Evolutionary conservation across 1,139 yeast genomes (phyloP), one percentile per base, ranked within the genome.

Genomic region (Pichia sp.): DNA sequence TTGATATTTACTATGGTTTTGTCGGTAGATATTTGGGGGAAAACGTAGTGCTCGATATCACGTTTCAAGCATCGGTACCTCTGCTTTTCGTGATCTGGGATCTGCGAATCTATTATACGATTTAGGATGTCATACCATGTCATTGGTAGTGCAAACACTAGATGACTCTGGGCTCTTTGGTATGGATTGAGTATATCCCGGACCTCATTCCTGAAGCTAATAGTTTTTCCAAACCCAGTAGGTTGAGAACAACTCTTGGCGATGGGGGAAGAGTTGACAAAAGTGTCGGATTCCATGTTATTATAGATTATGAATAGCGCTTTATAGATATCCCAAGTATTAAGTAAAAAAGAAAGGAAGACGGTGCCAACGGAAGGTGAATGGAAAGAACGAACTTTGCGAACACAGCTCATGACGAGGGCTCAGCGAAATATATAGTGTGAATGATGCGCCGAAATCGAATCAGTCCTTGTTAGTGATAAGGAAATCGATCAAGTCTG

Each of bases 401-500:
- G 24, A 3, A 20, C 24, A 20, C 24, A 20, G 24, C 24, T 20
- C 24, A 20, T 20, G 40, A 36, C 3, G 24, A 24, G 27, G 50
- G 49, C 49, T 46, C 49, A 48, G 50, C 46, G 38, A 45, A 46
- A 34, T 14, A 6, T 12, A 20, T 44, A 44, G 16, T 14, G 29
- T 16, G 27, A 20, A 5, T 17, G 16, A 43, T n/a, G n/a, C 45
- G 48, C 16, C 14, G 16, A 36, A 36, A 36, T 14, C 17, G 46
- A 7, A 7, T 17, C 27, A 46, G 6, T 40, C 16, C 14, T 31
- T 27, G n/a, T 48, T 36, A 7, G 58, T 60, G 17, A 70, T 67
- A 55, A 80, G 70, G 71, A 83, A 82, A 3, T 60, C 67, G 27
- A 74, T 46, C 24, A 80, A 66, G 55, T 74, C 75, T 2, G 63